Evolutionary conservation across 2,329 filamentous ascomycete species (phyloP).

Genomic region (Pseudogymnoascus sp.): DNA sequence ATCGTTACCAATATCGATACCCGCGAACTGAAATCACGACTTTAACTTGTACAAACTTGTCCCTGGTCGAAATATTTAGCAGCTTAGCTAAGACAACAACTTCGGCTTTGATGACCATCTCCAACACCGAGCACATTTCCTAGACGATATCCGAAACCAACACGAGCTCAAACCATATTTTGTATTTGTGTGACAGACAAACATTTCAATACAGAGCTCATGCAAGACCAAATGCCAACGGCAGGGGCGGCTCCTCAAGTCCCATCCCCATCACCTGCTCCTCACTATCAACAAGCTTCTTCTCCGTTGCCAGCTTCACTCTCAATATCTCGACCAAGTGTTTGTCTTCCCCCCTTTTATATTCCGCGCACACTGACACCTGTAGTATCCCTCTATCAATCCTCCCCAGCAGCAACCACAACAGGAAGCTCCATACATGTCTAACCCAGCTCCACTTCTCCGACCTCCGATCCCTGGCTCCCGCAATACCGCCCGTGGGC

Average conservation of each 20-base stretch:
- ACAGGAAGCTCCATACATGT: conserved; percentile 20
- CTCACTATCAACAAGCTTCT: neutral
- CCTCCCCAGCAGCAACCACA: conserved; percentile 17
- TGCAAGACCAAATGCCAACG: conserved; percentile 3
- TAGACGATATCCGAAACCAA: neutral
- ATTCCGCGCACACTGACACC: neutral
- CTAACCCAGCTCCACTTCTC: conserved; percentile 28
- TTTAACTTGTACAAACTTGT: neutral
- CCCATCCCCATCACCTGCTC: neutral
- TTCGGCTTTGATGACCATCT: neutral
- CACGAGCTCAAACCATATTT: neutral
- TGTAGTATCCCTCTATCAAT: neutral
- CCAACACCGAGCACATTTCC: neutral
- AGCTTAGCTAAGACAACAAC: neutral
- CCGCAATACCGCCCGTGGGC: conserved; percentile 23
- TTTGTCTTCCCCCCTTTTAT: neutral
- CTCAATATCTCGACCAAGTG: conserved; percentile 5
- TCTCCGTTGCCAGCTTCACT: neutral
- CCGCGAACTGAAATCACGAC: neutral
- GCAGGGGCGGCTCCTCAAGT: neutral
- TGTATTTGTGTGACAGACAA: neutral
- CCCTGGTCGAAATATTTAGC: neutral
- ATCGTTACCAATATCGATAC: conserved; percentile 2
- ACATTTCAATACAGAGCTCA: neutral
- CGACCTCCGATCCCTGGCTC: conserved; percentile 29